Evolutionary conservation across 139 green algal species (phyloP).

Genomic region (Medakamo hakoo): DNA sequence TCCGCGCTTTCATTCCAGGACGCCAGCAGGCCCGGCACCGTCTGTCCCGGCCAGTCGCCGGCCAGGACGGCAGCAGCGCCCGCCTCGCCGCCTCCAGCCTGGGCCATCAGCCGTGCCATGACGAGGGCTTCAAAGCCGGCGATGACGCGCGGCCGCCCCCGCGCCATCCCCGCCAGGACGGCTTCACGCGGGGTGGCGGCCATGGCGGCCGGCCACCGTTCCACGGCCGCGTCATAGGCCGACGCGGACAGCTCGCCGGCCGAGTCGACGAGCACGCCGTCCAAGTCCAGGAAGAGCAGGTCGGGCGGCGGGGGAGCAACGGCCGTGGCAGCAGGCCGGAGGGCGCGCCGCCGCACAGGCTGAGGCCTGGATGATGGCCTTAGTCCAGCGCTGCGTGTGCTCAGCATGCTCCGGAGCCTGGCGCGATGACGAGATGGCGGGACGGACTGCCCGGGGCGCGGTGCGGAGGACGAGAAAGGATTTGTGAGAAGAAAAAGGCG

Average conservation of each 20-base stretch:
- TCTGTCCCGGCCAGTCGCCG: constrained; percentile 17
- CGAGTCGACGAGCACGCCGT: constrained; percentile 50
- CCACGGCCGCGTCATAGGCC: constrained; percentile 18
- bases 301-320: too few relatives aligned
- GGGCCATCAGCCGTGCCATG: constrained; percentile 39
- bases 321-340: too few relatives aligned
- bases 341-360: too few relatives aligned
- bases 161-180: constrained; percentile 18
- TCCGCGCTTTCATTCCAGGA: constrained; percentile 4
- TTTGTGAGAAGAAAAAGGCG: too few relatives aligned
- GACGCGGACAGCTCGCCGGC: constrained; percentile 35
- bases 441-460: too few relatives aligned
- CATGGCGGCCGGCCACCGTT: constrained; percentile 25
- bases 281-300: constrained; percentile 53
- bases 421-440: too few relatives aligned
- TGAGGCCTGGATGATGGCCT: too few relatives aligned
- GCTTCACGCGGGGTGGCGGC: neutral
- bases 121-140: constrained; percentile 40
- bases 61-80: constrained; percentile 21
- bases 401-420: too few relatives aligned
- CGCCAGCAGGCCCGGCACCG: constrained; percentile 23
- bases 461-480: too few relatives aligned
- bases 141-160: constrained; percentile 34
- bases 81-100: constrained; percentile 13
- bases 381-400: too few relatives aligned